phyloP scores from a whole-genome alignment of 331 rosid species.

The Cydonia oblonga region DNA sequence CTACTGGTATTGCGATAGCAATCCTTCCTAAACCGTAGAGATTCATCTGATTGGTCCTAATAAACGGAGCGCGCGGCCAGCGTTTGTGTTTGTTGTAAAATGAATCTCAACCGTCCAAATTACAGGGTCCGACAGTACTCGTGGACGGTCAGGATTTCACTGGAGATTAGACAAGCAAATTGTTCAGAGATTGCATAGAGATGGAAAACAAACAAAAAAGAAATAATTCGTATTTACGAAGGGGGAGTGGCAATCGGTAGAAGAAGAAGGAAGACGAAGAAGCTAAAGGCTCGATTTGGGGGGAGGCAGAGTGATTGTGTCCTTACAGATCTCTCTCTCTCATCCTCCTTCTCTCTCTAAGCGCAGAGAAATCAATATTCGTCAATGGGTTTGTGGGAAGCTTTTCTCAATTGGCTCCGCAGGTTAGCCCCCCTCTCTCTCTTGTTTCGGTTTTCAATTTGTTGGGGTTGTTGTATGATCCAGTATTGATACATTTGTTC shows the following conservation, averaged over 20 bases:
- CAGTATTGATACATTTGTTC: background rate
- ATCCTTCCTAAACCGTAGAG: background rate
- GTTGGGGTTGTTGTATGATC: background rate
- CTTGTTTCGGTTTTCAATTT: background rate
- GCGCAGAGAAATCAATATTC: background rate
- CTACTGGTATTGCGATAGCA: background rate
- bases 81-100: background rate
- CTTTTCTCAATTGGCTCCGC: slow-evolving; percentile 84
- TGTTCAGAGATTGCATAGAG: background rate
- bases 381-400: slow-evolving; percentile 74
- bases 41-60: background rate
- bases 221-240: background rate
- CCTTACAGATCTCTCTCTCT: background rate
- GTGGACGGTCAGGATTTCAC: background rate
- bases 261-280: background rate
- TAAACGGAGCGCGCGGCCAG: background rate
- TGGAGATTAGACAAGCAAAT: background rate
- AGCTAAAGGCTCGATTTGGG: background rate
- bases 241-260: background rate
- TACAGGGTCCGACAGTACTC: background rate
- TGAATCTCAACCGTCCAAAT: background rate
- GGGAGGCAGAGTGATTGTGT: background rate
- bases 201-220: background rate
- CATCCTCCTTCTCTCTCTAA: slow-evolving; percentile 10
- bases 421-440: slow-evolving; percentile 28